Evolutionary conservation across 2,329 filamentous ascomycete species (phyloP).

Genomic region (Xylaria sp.): DNA sequence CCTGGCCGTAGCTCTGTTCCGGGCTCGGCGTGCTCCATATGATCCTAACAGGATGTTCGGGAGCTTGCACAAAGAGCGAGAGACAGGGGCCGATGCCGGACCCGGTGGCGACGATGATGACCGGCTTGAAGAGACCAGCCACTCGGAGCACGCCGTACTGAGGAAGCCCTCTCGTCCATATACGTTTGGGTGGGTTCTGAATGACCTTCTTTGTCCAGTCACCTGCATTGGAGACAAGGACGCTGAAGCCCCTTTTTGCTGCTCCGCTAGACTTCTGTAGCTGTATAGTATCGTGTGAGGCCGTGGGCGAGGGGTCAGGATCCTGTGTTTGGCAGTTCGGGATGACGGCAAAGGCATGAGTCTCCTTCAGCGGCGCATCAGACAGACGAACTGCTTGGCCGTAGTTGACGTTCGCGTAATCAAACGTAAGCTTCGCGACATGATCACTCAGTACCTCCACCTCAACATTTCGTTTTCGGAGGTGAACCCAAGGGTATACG

Average conservation of each 20-base stretch:
- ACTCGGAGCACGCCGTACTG: slow-evolving; percentile 61
- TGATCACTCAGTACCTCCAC: slow-evolving; percentile 63
- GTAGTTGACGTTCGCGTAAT: slow-evolving; percentile 50
- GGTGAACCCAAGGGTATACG: slow-evolving; percentile 63
- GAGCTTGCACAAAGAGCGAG: slow-evolving; percentile 54
- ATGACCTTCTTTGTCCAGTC: slow-evolving; percentile 58
- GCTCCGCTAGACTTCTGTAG: no score
- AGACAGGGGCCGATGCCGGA: slow-evolving; percentile 66
- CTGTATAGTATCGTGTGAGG: slow-evolving; percentile 43
- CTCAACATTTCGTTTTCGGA: slow-evolving; percentile 59
- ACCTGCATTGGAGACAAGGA: slow-evolving; percentile 55
- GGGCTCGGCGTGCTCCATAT: slow-evolving; percentile 41
- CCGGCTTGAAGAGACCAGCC: slow-evolving; percentile 56
- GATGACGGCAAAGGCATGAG: no score
- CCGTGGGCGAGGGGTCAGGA: slow-evolving; percentile 49
- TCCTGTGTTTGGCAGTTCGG: slow-evolving; percentile 25
- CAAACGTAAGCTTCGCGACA: slow-evolving; percentile 62
- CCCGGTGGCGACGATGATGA: slow-evolving; percentile 64
- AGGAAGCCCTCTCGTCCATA: slow-evolving; percentile 41
- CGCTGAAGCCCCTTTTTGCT: no score
- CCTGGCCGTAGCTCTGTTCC: slow-evolving; percentile 38
- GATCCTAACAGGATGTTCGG: slow-evolving; percentile 32
- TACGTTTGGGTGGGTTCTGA: no score
- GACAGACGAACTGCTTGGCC: slow-evolving; percentile 56
- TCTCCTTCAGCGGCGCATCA: slow-evolving; percentile 47